Base-by-base conservation (phyloP, 305 asterid species). In the Fraxinus sp. region DNA sequence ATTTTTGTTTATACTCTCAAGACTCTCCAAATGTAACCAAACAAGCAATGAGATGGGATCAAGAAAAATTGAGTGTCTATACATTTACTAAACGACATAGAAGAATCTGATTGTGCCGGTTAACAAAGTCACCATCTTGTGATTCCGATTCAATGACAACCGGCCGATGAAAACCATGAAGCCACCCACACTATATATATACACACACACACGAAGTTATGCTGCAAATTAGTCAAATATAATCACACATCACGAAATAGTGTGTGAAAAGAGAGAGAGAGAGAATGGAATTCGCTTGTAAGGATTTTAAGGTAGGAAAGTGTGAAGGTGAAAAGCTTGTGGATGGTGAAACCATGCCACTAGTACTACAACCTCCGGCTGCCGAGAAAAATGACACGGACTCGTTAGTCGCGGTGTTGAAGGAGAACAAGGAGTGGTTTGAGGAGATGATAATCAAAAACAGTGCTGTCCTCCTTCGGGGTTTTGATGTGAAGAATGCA, bases 261-360 rank as follows among this genome's bases (percentile, higher is more conserved):
- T 9, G 18, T 80, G 59, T 11, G 39, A 22, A 26, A 28, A 66
- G 22, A 33, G 7, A 5, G 14, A 5, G 14, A 5, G 14, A 36
- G 76, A 70, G 71, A 78, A 93, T 92, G 96, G 93, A 92, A 83
- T 91, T 83, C 87, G 83, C 57, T n/a, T 88, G 93, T 84, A 83
- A 89, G 88, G 91, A 90, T 16, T 94, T 94, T 84, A 91, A 90
- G 91, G 97, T 91, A 8, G 98, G 98, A 0, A 94, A 92, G 88
- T 94, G 98, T 24, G 95, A 91, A 78, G 97, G 98, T 5, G 95
- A 91, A 75, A 94, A 87, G 86, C 80, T 90, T 30, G 96, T 94
- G 7, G 89, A 94, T 41, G 96, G 93, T 8, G 97, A 94, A 72
- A 91, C 90, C 0, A 57, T 92, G 87, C 98, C 98, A 24, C 86